Evolutionary conservation across 2,329 filamentous ascomycete species (phyloP), one percentile per base, ranked within the genome.

Genomic region (Westerdykella aurantiaca): DNA sequence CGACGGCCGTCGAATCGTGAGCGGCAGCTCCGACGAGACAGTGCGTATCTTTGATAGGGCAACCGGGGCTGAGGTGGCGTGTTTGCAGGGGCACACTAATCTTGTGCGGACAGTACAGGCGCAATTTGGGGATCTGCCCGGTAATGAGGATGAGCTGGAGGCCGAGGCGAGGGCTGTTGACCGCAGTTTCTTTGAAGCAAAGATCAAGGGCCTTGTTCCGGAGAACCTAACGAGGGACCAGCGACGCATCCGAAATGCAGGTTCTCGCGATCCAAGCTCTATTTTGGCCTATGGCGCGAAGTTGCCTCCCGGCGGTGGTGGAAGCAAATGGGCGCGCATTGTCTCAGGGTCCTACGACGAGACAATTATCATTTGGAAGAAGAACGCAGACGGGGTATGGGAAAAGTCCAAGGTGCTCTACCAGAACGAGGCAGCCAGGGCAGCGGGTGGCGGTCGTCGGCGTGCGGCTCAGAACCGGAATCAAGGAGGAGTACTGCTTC

Each of bases 331-430:
- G 73, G 88, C 86, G 9, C 83, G 90, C n/a, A 98, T 98, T 46
- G 88, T 98, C 3, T 96, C 90, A 6, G 93, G 93, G 2, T 95
- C 89, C 0, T 98, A 98, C 56, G 93, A 98, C 55, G 88, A 95
- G 69, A 90, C 83, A 10, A 88, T 98, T 55, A 90, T 96, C 52
- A 87, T 98, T 44, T 98, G 93, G 93, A 85, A 86, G 54, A 83
- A 88, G 48, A 86, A 94, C 51, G 80, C 82, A 2, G 83, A 93
- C 52, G 90, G 90, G 2, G 80, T 86, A 21, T 97, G 93, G 90
- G 83, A 83, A 53, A 81, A 83, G 42, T 81, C 82, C 29, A 86
- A 91, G 52, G 80, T 80, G 37, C 74, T 95, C 9, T 78, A 82
- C 33, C 88, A 94, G 62, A 84, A 86, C 60, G 83, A 87, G 46